Evolutionary conservation across 805 yeast genomes (phyloP).

Genomic region (Kodamaea jinghongensis): DNA sequence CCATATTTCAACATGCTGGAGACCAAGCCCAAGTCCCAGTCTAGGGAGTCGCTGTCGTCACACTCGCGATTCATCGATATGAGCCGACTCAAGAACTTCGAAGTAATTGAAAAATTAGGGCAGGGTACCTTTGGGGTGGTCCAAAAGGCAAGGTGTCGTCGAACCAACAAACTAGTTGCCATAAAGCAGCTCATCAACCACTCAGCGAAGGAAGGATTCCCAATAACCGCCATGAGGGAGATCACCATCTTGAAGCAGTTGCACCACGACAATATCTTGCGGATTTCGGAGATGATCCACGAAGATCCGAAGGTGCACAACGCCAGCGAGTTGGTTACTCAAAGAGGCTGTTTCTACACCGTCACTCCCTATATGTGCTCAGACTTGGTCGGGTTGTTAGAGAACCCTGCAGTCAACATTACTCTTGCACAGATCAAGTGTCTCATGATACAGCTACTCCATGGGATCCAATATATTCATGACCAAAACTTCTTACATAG

Average conservation of each 20-base stretch:
- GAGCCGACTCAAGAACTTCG: conserved; percentile 31
- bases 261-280: conserved; percentile 68
- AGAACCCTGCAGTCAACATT: conserved; percentile 67
- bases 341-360: conserved; percentile 64
- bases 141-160: conserved; percentile 62
- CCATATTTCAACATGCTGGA: no score
- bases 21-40: not conserved
- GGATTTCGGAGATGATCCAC: conserved; percentile 74
- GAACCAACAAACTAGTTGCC: conserved; percentile 70
- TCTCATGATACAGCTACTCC: conserved; percentile 71
- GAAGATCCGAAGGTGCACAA: conserved; percentile 29
- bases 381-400: conserved; percentile 86
- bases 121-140: conserved; percentile 67
- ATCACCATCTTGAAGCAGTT: conserved; percentile 75
- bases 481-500: conserved; percentile 62
- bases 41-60: conserved; percentile 4
- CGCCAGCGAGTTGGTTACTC: conserved; percentile 33
- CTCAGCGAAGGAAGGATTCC: conserved; percentile 78
- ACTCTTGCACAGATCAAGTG: conserved; percentile 74
- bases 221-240: conserved; percentile 93
- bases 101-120: conserved; percentile 38
- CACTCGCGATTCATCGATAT: conserved; percentile 25
- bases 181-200: conserved; percentile 81
- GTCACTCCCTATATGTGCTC: conserved; percentile 91
- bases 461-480: conserved; percentile 83